Evolutionary conservation across 768 basidiomycete species (phyloP).

Genomic region (Scleroderma citrinum): DNA sequence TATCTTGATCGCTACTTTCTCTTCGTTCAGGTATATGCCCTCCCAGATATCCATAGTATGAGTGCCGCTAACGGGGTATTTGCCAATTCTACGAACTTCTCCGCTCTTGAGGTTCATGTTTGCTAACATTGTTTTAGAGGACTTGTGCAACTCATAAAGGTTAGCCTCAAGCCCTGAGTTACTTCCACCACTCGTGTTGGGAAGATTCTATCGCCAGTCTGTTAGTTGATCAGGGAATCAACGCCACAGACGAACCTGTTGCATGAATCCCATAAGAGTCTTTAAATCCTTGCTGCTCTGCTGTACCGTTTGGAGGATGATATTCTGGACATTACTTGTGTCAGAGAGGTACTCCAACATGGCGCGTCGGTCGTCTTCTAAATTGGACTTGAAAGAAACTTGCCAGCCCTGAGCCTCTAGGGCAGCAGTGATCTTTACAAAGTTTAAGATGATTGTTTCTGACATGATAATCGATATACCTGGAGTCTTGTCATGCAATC

Average conservation of each 20-base stretch:
- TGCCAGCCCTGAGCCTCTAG: constrained; percentile 47
- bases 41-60: constrained; percentile 52
- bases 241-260: constrained; percentile 30
- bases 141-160: constrained; percentile 44
- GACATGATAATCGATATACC: constrained; percentile 22
- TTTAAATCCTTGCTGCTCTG: constrained; percentile 32
- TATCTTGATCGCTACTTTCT: constrained; percentile 54
- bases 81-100: constrained; percentile 45
- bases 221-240: background rate
- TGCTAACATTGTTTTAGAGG: constrained; percentile 42
- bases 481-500: constrained; percentile 45
- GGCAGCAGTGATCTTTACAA: constrained; percentile 38
- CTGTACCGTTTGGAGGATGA: constrained; percentile 29
- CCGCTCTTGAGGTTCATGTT: constrained; percentile 46
- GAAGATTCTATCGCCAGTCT: constrained; percentile 22
- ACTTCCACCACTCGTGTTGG: constrained; percentile 9
- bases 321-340: constrained; percentile 35
- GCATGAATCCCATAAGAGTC: constrained; percentile 45
- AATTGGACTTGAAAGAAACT: constrained; percentile 33
- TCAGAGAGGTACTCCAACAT: constrained; percentile 39
- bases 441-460: constrained; percentile 5
- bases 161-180: constrained; percentile 44
- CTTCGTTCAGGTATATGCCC: constrained; percentile 46
- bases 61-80: constrained; percentile 46
- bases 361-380: constrained; percentile 38